phyloP scores from a whole-genome alignment of 768 basidiomycete genomes.

The Mycena maculata region DNA sequence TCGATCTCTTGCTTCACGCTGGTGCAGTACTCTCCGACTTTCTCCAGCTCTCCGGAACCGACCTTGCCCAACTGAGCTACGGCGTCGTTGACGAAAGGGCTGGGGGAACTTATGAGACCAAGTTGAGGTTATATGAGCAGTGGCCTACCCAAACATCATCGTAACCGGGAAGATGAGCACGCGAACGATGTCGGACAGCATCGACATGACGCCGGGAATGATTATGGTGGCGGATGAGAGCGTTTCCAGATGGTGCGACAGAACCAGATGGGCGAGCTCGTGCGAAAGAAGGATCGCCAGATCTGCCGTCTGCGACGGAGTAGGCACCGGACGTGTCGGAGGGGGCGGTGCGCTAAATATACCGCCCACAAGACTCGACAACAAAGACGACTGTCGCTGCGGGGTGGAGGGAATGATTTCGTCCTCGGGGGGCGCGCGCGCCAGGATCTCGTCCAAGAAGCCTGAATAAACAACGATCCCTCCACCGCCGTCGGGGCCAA shows the following conservation, averaged over 20 bases:
- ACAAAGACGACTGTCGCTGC: slow-evolving; percentile 53
- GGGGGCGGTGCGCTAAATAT: slow-evolving; percentile 49
- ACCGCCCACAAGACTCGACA: slow-evolving; percentile 59
- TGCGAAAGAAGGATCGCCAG: slow-evolving; percentile 93
- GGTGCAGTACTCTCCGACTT: slow-evolving; percentile 80
- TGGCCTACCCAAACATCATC: slow-evolving; percentile 77
- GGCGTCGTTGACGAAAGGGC: slow-evolving; percentile 94
- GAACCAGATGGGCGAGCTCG: slow-evolving; percentile 91
- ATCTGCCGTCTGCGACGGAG: slow-evolving; percentile 85
- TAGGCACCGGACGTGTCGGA: slow-evolving; percentile 65
- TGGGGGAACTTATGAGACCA: background rate
- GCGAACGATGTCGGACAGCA: slow-evolving; percentile 79
- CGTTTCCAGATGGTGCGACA: slow-evolving; percentile 93
- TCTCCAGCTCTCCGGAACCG: slow-evolving; percentile 79
- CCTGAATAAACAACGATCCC: slow-evolving; percentile 96
- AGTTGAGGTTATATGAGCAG: background rate
- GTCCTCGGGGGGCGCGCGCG: slow-evolving; percentile 52
- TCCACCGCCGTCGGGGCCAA: slow-evolving; percentile 90
- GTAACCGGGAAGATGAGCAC: slow-evolving; percentile 89
- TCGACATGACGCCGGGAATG: slow-evolving; percentile 81
- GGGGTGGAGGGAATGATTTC: slow-evolving; percentile 32
- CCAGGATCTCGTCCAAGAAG: slow-evolving; percentile 88
- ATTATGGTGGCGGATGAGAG: slow-evolving; percentile 88
- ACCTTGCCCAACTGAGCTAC: slow-evolving; percentile 84
- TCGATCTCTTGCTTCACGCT: slow-evolving; percentile 90